Conservation (phyloP, 768 basidiomycete species). For the Strobilomyces echinocephalus region DNA sequence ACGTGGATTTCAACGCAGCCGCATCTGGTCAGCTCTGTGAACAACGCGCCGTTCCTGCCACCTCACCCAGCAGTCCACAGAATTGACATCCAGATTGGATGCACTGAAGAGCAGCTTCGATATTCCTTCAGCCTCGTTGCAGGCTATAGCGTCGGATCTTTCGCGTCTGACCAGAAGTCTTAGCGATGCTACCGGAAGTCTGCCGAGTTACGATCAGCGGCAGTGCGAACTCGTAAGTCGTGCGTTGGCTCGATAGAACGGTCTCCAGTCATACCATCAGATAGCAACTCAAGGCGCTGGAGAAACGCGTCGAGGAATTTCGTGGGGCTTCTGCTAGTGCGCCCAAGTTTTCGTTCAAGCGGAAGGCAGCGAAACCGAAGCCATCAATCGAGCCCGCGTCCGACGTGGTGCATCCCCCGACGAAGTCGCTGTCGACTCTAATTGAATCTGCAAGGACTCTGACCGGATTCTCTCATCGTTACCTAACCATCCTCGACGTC, state of each 20-base stretch:
- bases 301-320: conserved; percentile 49
- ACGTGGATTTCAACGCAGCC: conserved; percentile 18
- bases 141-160: conserved; percentile 45
- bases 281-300: conserved; percentile 66
- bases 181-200: conserved; percentile 55
- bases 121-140: conserved; percentile 34
- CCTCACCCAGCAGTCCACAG: conserved; percentile 32
- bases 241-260: not conserved
- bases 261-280: conserved; percentile 10
- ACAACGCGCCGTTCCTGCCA: not conserved
- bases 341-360: conserved; percentile 68
- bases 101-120: conserved; percentile 30
- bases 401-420: not conserved
- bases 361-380: conserved; percentile 31
- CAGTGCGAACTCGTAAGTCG: conserved; percentile 60
- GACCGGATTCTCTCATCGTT: conserved; percentile 40
- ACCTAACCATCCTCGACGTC: conserved; percentile 37
- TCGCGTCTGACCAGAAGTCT: conserved; percentile 60
- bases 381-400: conserved; percentile 2
- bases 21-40: conserved; percentile 22
- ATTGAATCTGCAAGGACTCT: conserved; percentile 37
- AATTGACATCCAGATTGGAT: conserved; percentile 45
- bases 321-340: conserved; percentile 43
- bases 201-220: conserved; percentile 72
- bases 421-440: not conserved